Conservation (phyloP, 495 filamentous ascomycete genomes). For the Penicillium pancosmium region DNA sequence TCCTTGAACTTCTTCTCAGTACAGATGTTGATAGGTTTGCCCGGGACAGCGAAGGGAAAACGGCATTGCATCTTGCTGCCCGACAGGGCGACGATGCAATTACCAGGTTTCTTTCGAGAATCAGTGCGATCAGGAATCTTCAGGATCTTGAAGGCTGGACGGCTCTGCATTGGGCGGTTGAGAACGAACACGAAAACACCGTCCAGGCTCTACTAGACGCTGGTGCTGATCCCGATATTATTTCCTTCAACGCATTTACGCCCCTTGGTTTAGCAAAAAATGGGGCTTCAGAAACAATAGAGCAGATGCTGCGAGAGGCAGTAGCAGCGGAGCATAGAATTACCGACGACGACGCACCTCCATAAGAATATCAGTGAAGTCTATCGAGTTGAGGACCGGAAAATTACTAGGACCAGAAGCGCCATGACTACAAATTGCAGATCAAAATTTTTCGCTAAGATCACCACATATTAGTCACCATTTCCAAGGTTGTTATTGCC, state of each 20-base stretch:
- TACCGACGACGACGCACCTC: neutral
- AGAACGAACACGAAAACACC: neutral
- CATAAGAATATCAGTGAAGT: neutral
- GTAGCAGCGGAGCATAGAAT: neutral
- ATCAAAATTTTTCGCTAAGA: too few species aligned
- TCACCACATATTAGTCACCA: too few species aligned
- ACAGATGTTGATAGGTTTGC: slow-evolving; percentile 1
- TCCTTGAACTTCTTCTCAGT: slow-evolving; percentile 5
- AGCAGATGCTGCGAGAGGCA: neutral
- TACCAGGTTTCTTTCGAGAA: neutral
- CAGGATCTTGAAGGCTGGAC: slow-evolving; percentile 3
- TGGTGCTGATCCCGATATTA: neutral
- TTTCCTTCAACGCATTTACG: neutral
- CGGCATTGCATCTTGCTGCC: slow-evolving; percentile 8
- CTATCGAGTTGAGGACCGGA: neutral
- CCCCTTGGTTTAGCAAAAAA: neutral
- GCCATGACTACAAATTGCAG: too few species aligned
- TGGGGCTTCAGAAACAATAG: slow-evolving; percentile 1
- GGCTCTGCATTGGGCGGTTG: slow-evolving; percentile 7
- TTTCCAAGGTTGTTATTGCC: too few species aligned
- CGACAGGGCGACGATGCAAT: neutral
- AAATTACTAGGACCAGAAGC: too few species aligned
- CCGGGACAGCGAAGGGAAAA: slow-evolving; percentile 1
- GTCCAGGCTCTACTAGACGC: slow-evolving; percentile 4
- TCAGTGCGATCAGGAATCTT: neutral